These are phyloP conservation scores for Pythium phragmitis DNA, from an alignment of 352 stramenopile genomes.

Conservation along the genomic window DNA sequence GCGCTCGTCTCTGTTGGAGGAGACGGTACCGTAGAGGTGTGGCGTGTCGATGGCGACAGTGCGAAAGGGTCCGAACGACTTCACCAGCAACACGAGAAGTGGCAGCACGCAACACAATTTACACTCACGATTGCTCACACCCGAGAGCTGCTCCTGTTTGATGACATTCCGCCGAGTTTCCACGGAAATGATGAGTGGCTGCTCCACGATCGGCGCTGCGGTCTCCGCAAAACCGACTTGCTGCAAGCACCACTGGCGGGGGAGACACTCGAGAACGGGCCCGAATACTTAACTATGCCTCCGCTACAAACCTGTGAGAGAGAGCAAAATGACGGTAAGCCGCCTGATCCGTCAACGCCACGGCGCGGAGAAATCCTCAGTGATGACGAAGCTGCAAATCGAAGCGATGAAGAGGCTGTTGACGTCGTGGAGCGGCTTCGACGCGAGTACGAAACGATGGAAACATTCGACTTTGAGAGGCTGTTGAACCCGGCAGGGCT, in stretches of 20 bases:
- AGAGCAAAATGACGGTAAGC: no score
- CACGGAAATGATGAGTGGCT: slow-evolving; percentile 52
- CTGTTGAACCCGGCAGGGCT: slow-evolving; percentile 40
- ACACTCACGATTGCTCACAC: slow-evolving; percentile 37
- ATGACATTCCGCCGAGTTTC: slow-evolving; percentile 35
- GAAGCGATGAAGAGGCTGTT: not conserved
- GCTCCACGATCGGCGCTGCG: slow-evolving; percentile 13
- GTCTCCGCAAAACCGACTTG: not conserved
- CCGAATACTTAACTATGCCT: not conserved
- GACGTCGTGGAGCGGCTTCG: slow-evolving; percentile 18
- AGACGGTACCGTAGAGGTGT: slow-evolving; percentile 46
- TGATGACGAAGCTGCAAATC: not conserved
- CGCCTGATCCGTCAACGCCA: no score
- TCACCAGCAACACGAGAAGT: slow-evolving; percentile 26
- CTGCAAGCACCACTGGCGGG: not conserved
- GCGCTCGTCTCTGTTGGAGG: slow-evolving; percentile 43
- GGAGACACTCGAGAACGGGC: not conserved
- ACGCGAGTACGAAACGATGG: slow-evolving; percentile 35
- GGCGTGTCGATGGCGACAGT: slow-evolving; percentile 26
- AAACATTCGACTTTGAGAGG: slow-evolving; percentile 48
- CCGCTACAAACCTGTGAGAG: no score
- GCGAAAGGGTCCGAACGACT: not conserved
- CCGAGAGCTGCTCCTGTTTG: slow-evolving; percentile 42
- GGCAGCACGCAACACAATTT: slow-evolving; percentile 39
- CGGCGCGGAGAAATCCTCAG: no score